Evolutionary conservation across 169 alveolate species (phyloP).

Genomic region (Cryptosporidium ubiquitum): DNA sequence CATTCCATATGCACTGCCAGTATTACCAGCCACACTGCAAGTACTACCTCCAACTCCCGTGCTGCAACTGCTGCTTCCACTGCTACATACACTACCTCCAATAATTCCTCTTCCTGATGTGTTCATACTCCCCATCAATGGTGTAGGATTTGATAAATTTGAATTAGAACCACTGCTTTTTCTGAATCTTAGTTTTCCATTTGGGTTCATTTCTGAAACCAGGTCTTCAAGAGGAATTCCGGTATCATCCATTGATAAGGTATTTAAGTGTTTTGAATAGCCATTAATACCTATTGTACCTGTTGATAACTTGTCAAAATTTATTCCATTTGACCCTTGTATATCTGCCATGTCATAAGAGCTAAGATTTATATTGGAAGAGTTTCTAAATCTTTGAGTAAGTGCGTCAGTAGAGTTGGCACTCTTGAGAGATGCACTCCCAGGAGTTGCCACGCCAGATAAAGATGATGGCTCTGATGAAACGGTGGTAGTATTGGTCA

Average conservation of each 20-base stretch:
- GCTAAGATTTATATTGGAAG: conserved; percentile 1
- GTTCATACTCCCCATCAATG: not conserved
- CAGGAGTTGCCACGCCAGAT: conserved; percentile 48
- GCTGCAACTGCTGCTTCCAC: conserved; percentile 12
- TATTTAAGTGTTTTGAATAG: not conserved
- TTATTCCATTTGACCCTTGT: not conserved
- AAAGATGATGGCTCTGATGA: conserved; percentile 25
- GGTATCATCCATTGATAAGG: not conserved
- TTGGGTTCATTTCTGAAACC: conserved; percentile 10
- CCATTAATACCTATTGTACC: not conserved
- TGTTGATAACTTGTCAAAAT: conserved; percentile 10
- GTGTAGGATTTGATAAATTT: not conserved
- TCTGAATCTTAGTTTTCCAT: not conserved
- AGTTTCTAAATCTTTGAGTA: conserved; percentile 34
- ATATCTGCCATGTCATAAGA: conserved; percentile 18
- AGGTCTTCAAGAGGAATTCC: not conserved
- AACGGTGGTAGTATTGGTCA: conserved; percentile 45
- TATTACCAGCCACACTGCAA: not conserved
- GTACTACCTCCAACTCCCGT: conserved; percentile 14
- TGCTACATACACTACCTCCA: not conserved
- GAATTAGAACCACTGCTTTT: conserved; percentile 12
- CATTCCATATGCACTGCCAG: not conserved
- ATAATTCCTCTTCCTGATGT: not conserved
- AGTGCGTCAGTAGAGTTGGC: conserved; percentile 33
- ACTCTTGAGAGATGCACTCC: conserved; percentile 52